These are phyloP conservation scores for Serendipita sp. DNA, from an alignment of 1,284 basidiomycete species.

Conservation along the genomic window DNA sequence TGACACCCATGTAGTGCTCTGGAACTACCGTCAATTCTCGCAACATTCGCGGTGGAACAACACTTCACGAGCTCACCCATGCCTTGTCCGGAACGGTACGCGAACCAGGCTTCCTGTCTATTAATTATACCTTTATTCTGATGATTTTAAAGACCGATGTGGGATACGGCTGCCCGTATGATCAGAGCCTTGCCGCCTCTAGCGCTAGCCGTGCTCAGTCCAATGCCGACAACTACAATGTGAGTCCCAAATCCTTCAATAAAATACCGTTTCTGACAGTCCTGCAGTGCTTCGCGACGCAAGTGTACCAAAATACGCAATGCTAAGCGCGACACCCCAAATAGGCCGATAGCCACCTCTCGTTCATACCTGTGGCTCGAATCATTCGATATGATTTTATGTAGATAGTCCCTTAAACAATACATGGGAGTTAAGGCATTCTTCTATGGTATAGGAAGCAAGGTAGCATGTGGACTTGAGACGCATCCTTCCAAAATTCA, in stretches of 20 bases:
- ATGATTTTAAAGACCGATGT: constrained; percentile 12
- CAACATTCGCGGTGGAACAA: constrained; percentile 19
- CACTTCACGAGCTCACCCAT: constrained; percentile 20
- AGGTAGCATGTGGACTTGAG: too few species aligned
- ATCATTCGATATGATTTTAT: too few species aligned
- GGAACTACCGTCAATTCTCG: constrained; percentile 17
- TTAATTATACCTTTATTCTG: too few species aligned
- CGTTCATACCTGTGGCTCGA: too few species aligned
- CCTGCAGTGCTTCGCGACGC: constrained; percentile 19
- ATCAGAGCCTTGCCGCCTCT: constrained; percentile 16
- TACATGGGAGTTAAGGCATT: too few species aligned
- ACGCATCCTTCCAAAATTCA: constrained; percentile 1
- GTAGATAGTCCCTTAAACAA: too few species aligned
- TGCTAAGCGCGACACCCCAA: constrained; percentile 12
- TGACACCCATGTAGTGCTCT: constrained; percentile 12
- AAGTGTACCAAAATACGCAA: constrained; percentile 19
- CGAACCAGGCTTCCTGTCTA: too few species aligned
- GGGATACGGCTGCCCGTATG: constrained; percentile 19
- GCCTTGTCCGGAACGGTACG: constrained; percentile 15
- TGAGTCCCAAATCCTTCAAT: not conserved
- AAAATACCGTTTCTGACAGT: not conserved
- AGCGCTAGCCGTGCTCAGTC: constrained; percentile 9
- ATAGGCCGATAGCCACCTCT: too few species aligned
- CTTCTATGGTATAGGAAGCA: too few species aligned
- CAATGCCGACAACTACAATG: constrained; percentile 22